A percentile compares a stretch with the other conserved stretches of the same genome.
phyloP scores from a whole-genome alignment of 352 stramenopile genomes.

The Pythium vanterpoolii region DNA sequence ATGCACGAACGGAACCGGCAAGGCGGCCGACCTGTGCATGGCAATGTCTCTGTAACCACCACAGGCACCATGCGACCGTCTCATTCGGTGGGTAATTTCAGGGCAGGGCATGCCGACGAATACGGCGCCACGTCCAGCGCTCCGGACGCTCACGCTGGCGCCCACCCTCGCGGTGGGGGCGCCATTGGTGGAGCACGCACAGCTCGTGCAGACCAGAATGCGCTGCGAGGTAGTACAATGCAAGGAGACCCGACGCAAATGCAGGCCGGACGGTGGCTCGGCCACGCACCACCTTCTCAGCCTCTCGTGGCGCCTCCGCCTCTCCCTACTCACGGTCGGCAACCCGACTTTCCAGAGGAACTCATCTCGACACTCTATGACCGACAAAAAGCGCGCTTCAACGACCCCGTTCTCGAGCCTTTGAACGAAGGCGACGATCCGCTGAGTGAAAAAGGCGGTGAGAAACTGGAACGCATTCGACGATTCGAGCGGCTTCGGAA shows the following conservation, averaged over 20 bases:
- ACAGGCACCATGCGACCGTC: slow-evolving; percentile 45
- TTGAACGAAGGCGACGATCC: slow-evolving; percentile 72
- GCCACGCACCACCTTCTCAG: background rate
- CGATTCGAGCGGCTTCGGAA: slow-evolving; percentile 63
- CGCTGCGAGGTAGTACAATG: background rate
- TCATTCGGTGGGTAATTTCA: slow-evolving; percentile 77
- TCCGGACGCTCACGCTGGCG: background rate
- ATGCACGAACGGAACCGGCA: background rate
- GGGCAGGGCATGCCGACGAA: slow-evolving; percentile 51
- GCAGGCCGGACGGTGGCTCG: background rate
- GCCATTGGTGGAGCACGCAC: background rate
- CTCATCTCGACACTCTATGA: slow-evolving; percentile 68
- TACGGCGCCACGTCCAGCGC: slow-evolving; percentile 11
- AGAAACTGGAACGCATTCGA: slow-evolving; percentile 57
- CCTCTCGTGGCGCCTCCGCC: background rate
- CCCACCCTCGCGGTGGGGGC: background rate
- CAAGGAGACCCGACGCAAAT: background rate
- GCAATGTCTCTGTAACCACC: background rate
- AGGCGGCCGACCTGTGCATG: background rate
- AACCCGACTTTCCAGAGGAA: slow-evolving; percentile 46
- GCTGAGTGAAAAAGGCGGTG: slow-evolving; percentile 66
- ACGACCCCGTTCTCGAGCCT: slow-evolving; percentile 60
- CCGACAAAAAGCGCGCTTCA: slow-evolving; percentile 66
- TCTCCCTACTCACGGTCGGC: slow-evolving; percentile 42
- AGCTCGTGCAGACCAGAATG: background rate